Percentiles rank a stretch among this genome's conserved stretches.
Conservation (phyloP, 1,284 basidiomycete species). For the Peniophora sp. region DNA sequence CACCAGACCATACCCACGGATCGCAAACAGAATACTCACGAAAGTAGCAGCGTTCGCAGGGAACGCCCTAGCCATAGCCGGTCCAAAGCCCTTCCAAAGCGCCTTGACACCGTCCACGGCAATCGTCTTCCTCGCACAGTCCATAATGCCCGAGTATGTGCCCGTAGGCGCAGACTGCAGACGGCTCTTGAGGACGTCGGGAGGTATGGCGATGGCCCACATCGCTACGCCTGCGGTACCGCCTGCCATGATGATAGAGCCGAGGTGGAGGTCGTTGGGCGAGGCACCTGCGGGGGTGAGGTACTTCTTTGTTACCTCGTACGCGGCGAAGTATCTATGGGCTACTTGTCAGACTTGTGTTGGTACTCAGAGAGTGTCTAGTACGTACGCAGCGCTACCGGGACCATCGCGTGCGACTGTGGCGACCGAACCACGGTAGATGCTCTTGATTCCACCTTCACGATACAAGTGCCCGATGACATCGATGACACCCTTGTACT, state of each 20-base stretch:
- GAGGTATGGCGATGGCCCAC: conserved; percentile 95
- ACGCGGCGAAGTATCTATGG: conserved; percentile 90
- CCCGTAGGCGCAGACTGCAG: conserved; percentile 96
- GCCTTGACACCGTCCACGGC: conserved; percentile 86
- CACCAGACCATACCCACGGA: conserved; percentile 1
- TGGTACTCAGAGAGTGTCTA: background rate
- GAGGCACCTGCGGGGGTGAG: conserved; percentile 75
- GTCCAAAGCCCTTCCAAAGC: conserved; percentile 96
- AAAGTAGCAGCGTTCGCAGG: conserved; percentile 96
- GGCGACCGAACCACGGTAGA: conserved; percentile 90
- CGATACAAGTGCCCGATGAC: conserved; percentile 89
- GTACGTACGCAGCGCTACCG: conserved; percentile 86
- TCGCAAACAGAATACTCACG: conserved; percentile 39
- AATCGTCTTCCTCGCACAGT: conserved; percentile 90
- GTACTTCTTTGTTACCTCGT: conserved; percentile 88
- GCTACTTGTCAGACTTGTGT: conserved; percentile 1
- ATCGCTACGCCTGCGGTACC: conserved; percentile 95
- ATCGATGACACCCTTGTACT: conserved; percentile 90
- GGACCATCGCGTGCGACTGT: conserved; percentile 94
- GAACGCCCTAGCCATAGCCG: conserved; percentile 94
- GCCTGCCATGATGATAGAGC: conserved; percentile 87
- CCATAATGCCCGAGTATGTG: conserved; percentile 90
- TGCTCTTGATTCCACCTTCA: conserved; percentile 88
- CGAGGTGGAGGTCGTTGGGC: conserved; percentile 77
- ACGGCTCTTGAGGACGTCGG: conserved; percentile 94